Conservation (phyloP, 768 basidiomycete genomes). For the Cubamyces lactineus region DNA sequence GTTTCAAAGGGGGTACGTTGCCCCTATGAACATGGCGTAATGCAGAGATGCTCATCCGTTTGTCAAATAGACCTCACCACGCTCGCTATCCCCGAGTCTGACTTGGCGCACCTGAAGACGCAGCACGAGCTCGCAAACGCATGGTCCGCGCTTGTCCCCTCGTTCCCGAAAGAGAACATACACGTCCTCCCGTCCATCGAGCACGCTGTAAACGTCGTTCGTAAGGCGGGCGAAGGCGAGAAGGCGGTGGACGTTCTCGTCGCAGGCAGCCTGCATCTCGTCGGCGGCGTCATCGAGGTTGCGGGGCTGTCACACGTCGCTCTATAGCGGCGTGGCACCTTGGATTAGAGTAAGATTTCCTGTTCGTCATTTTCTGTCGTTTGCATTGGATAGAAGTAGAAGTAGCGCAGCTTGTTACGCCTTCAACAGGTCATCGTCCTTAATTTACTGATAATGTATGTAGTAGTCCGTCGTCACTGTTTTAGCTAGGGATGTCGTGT, state of each 20-base stretch:
- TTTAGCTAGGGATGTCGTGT: conserved; percentile 25
- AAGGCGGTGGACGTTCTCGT: conserved; percentile 68
- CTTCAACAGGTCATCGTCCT: conserved; percentile 42
- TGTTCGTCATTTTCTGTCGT: neutral
- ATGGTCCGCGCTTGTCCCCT: conserved; percentile 68
- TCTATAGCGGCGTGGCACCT: conserved; percentile 41
- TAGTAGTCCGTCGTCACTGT: neutral
- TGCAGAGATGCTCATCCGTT: conserved; percentile 17
- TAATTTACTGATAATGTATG: conserved; percentile 22
- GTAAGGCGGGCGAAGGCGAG: conserved; percentile 38
- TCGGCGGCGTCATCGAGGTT: conserved; percentile 93
- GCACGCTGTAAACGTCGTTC: conserved; percentile 76
- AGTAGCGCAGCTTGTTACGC: conserved; percentile 22
- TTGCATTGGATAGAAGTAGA: neutral
- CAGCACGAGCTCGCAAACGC: conserved; percentile 77
- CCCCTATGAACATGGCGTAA: neutral
- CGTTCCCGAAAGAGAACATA: conserved; percentile 61
- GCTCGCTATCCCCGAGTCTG: conserved; percentile 61
- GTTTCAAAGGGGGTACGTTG: conserved; percentile 81
- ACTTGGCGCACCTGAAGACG: conserved; percentile 66
- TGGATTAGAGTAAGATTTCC: neutral
- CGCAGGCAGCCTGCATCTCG: conserved; percentile 89
- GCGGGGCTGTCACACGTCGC: conserved; percentile 77
- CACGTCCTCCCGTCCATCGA: conserved; percentile 88
- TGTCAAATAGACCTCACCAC: conserved; percentile 70